These are phyloP conservation scores for Tuber indicum DNA, from an alignment of 495 filamentous ascomycete species.

Conservation along the genomic window DNA sequence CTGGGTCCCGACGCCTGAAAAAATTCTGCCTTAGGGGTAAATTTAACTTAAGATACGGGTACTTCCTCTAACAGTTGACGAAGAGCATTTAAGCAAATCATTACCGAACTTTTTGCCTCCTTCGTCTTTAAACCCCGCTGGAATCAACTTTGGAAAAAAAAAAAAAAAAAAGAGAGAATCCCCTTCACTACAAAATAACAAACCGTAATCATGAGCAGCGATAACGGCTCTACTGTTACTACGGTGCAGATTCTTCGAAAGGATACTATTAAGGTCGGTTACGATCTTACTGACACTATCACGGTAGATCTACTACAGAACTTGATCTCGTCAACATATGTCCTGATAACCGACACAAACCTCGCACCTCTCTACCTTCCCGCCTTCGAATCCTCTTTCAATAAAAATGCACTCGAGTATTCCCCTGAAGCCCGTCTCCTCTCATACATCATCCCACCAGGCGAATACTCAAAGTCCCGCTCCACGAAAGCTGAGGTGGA, in stretches of 20 bases:
- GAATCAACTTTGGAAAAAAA: not conserved
- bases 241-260: slow-evolving; percentile 39
- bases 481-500: slow-evolving; percentile 91
- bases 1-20: not conserved
- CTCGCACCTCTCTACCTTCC: slow-evolving; percentile 73
- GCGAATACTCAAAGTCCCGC: slow-evolving; percentile 86
- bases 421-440: slow-evolving; percentile 62
- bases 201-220: slow-evolving; percentile 23
- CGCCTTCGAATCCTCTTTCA: slow-evolving; percentile 66
- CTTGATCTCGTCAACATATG: slow-evolving; percentile 79
- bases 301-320: slow-evolving; percentile 71
- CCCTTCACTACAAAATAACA: not conserved
- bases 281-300: slow-evolving; percentile 77
- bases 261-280: slow-evolving; percentile 84
- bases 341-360: slow-evolving; percentile 94
- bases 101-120: not conserved
- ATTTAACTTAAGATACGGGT: too few relatives aligned
- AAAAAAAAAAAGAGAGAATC: too few relatives aligned
- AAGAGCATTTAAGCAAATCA: not conserved
- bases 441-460: slow-evolving; percentile 78
- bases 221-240: slow-evolving; percentile 19
- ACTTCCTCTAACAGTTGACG: not conserved
- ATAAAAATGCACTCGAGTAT: slow-evolving; percentile 49
- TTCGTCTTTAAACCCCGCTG: not conserved
- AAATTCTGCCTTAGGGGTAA: not conserved